Evolutionary conservation across 331 rosid genomes (phyloP), one percentile per base, ranked within the genome.

Genomic region (Telfairia occidentalis): DNA sequence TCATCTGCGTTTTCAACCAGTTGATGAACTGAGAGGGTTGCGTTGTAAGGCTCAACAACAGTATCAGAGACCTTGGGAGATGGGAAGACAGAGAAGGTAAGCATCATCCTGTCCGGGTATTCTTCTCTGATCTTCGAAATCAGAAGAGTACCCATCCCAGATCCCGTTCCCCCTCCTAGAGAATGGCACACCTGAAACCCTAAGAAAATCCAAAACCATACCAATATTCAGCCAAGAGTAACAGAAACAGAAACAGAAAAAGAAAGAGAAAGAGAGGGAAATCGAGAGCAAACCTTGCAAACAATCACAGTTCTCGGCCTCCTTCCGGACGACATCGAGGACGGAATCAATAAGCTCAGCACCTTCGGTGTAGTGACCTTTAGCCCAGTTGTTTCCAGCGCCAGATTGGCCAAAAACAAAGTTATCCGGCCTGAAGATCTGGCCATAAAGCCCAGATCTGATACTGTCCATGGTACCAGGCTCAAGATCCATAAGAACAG

Each of bases 381-480:
- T 87, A 1, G 90, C 90, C 88, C 90, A 86, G 76, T 86, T 86
- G 83, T 86, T 86, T 1, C 88, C 90, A 5, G 90, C 90, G n/a
- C 90, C 90, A 7, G 87, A 87, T 71, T 87, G 88, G 5, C 90
- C 88, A 21, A 87, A 87, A 55, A 84, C 84, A 53, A 87, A 87
- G 59, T 87, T 87, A 63, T 87, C 88, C 5, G 88, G 90, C 71
- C 90, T 2, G 78, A 87, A 87, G 26, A 87, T 87, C 85, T 87
- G 88, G 21, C 90, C 90, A 69, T 67, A 84, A 5, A 82, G 82
- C 0, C 92, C 92, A 34, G 85, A 82, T 76, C 90, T 70, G 73
- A 88, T 42, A 80, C 90, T 88, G 78, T 88, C 92, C 92, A 88
- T 88, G 75, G 92, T 88, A 7, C 90, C 92, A 0, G 92, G 92